A percentile compares a stretch with the other conserved stretches of the same genome.
Evolutionary conservation across 2,329 filamentous ascomycete genomes (phyloP).

Genomic region (Botrytis fragariae): DNA sequence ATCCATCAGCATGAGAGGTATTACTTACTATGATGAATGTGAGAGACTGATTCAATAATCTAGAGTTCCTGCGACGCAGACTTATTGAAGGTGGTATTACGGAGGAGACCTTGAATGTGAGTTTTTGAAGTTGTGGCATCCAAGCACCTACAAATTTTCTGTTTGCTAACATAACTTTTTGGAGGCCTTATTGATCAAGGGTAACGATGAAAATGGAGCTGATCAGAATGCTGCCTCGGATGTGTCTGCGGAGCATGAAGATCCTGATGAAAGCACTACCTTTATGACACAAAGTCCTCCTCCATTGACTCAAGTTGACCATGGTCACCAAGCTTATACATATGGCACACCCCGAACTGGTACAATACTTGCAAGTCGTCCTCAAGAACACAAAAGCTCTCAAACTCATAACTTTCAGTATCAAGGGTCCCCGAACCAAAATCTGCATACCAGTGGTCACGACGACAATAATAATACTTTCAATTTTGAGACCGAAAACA

Average conservation of each 20-base stretch:
- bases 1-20: not conserved
- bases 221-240: conserved; percentile 23
- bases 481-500: conserved; percentile 30
- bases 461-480: conserved; percentile 30
- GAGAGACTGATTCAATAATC: conserved; percentile 22
- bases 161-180: conserved; percentile 22
- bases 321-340: conserved; percentile 31
- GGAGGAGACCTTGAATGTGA: conserved; percentile 44
- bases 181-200: conserved; percentile 35
- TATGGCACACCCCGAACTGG: conserved; percentile 28
- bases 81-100: conserved; percentile 50
- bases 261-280: conserved; percentile 21
- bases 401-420: conserved; percentile 20
- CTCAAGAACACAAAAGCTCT: conserved; percentile 26
- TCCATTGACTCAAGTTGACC: conserved; percentile 23
- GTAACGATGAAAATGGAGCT: conserved; percentile 25
- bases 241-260: conserved; percentile 21
- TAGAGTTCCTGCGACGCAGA: conserved; percentile 46
- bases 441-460: conserved; percentile 25
- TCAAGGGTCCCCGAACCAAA: conserved; percentile 23
- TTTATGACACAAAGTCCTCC: conserved; percentile 23
- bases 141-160: not conserved
- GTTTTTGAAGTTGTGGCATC: conserved; percentile 13
- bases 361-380: conserved; percentile 20
- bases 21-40: not conserved